Base-by-base conservation (phyloP, 768 basidiomycete species). In the Erythrobasidium yunnanense region DNA sequence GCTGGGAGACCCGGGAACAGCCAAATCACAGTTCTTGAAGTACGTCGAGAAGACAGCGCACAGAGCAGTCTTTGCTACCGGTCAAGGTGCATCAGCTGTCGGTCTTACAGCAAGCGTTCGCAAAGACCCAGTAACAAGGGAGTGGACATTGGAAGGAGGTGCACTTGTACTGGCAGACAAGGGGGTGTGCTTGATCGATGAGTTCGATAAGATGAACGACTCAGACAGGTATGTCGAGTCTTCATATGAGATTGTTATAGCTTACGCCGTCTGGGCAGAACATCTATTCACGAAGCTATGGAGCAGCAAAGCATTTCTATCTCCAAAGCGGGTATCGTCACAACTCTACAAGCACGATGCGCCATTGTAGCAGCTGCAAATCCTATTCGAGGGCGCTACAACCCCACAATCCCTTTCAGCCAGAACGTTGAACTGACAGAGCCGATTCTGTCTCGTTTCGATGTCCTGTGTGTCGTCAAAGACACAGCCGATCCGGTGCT, bases 141-240 rank as follows among this genome's bases (percentile, higher is more conserved):
- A 97, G 77, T 99, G 95, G 95, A 97, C 95, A 1, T 81, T 99
- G 27, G 95, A 99, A 77, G 95, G 95, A 15, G 95, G 95, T 7
- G 95, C 95, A 1, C 81, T 99, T 8, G 95, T 99, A n/a, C 81
- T 99, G 20, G 95, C 95, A 1, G 95, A 99, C 78, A 95, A 93
- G 77, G 95, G 95, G 13, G 89, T 87, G 27, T 97, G 95, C 74
- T 80, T 97, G 35, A 99, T 99, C 71, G 95, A 99, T 78, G 95
- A 97, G 76, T 97, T 99, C 76, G 95, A 99, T 80, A 99, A 99
- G 81, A 99, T 99, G 95, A 97, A 97, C 77, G 95, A 97, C 73
- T 83, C 89, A 17, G 93, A 99, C 76, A 82, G 93, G 71, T 70
- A 49, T 46, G 70, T 51, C 30, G 13, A 55, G 18, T 27, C 15